Evolutionary conservation across 1,139 yeast genomes (phyloP).

Genomic region (Sugiyamaella neomexicana): DNA sequence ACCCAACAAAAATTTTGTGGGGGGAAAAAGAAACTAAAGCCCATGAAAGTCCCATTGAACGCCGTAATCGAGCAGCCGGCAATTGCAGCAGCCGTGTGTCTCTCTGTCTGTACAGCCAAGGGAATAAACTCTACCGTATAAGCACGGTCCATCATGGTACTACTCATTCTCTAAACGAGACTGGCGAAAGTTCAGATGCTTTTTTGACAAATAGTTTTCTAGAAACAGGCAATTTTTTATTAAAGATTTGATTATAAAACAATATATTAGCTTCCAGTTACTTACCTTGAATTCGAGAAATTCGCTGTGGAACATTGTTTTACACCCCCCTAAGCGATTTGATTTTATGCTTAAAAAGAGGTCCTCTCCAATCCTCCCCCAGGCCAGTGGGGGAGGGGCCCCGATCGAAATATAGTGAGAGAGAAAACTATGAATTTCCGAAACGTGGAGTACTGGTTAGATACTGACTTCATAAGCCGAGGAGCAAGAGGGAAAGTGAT

Average conservation of each 20-base stretch:
- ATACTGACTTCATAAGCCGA: no score
- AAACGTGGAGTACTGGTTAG: no score
- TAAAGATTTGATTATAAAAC: no score
- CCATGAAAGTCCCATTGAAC: neutral
- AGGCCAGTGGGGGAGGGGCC: neutral
- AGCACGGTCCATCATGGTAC: no score
- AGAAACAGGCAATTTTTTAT: neutral
- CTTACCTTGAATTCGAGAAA: neutral
- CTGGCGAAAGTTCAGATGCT: neutral
- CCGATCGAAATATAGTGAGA: no score
- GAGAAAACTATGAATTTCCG: no score
- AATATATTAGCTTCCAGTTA: neutral
- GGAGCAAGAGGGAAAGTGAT: no score
- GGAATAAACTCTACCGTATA: neutral
- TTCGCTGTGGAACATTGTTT: neutral
- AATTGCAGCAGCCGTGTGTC: no score
- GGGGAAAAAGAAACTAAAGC: conserved; percentile 1
- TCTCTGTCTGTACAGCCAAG: neutral
- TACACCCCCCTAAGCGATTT: neutral
- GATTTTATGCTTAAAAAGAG: neutral
- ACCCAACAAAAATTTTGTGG: conserved; percentile 14
- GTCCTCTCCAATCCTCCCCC: neutral
- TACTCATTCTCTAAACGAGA: neutral
- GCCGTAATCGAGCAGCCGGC: no score
- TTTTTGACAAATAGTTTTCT: neutral